Evolutionary conservation across 768 basidiomycete species (phyloP), one percentile per base, ranked within the genome.

Genomic region (Suillus americanus): DNA sequence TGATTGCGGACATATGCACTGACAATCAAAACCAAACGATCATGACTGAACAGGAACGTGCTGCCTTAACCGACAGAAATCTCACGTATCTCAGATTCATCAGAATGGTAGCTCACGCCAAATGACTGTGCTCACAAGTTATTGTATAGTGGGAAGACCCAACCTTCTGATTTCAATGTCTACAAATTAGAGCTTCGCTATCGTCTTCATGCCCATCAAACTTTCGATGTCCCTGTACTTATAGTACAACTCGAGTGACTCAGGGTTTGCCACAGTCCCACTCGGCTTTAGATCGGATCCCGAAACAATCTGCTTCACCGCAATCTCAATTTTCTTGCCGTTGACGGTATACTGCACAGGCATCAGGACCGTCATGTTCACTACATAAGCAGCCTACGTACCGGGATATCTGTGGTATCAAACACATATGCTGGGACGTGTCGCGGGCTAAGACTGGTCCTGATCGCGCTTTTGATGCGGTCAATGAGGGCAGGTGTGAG

Each of bases 321-420:
- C 89, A 35, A 91, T 90, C 75, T 91, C 90, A 50, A 91, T 89
- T 71, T 90, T 91, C 80, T 91, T 92, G 12, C 86, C 86, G 57
- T 90, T 91, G 10, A 90, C 86, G 0, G 89, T 91, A 67, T 90
- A 90, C 90, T 91, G 63, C 50, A 50, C 4, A 30, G 46, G 35
- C 16, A 33, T 50, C 43, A 46, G 40, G 6, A 41, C 14, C 9
- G 23, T 38, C 20, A 35, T 18, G 37, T 37, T 61, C 37, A 8
- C 25, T 13, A 2, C 7, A 20, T 18, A 28, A 40, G 18, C 6
- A 4, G 38, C 50, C 5, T 13, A 81, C 89, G 60, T 60, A 91
- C 90, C 46, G 90, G 90, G 62, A 92, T 89, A 61, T 89, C 88
- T 35, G 81, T 72, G 41, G 87, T 79, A 65, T 85, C 84, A 57